These are phyloP conservation scores for Debaryomyces udenii DNA, from an alignment of 1,139 yeast genomes.

Conservation along the genomic window DNA sequence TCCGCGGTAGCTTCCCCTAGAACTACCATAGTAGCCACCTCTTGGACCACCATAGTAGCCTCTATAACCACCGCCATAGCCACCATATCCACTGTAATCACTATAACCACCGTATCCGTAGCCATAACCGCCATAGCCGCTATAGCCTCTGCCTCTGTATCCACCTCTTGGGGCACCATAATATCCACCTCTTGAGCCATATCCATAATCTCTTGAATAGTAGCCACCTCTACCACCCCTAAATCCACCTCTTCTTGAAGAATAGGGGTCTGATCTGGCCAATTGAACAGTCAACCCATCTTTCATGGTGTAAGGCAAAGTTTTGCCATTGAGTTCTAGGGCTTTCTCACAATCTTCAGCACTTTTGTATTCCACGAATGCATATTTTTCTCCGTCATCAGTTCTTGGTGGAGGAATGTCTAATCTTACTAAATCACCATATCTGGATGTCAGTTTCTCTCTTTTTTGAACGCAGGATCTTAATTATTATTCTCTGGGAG, in stretches of 20 bases:
- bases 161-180: slow-evolving; percentile 29
- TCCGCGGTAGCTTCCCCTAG: slow-evolving; percentile 28
- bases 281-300: slow-evolving; percentile 56
- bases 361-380: slow-evolving; percentile 71
- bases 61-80: slow-evolving; percentile 17
- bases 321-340: slow-evolving; percentile 52
- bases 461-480: background rate
- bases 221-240: slow-evolving; percentile 23
- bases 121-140: slow-evolving; percentile 17
- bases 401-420: slow-evolving; percentile 73
- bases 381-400: slow-evolving; percentile 65
- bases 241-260: slow-evolving; percentile 30
- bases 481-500: slow-evolving; percentile 9
- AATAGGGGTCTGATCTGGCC: slow-evolving; percentile 60
- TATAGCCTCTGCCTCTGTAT: slow-evolving; percentile 21
- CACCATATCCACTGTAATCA: slow-evolving; percentile 14
- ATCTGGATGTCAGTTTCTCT: slow-evolving; percentile 34
- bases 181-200: slow-evolving; percentile 1
- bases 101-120: slow-evolving; percentile 5
- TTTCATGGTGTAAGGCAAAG: slow-evolving; percentile 39
- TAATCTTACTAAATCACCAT: slow-evolving; percentile 65
- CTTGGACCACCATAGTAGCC: slow-evolving; percentile 36
- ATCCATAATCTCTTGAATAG: slow-evolving; percentile 15
- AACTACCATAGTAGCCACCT: slow-evolving; percentile 35
- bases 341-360: slow-evolving; percentile 66